Conservation (phyloP, 805 yeast genomes). For the Barnettozyma populi region DNA sequence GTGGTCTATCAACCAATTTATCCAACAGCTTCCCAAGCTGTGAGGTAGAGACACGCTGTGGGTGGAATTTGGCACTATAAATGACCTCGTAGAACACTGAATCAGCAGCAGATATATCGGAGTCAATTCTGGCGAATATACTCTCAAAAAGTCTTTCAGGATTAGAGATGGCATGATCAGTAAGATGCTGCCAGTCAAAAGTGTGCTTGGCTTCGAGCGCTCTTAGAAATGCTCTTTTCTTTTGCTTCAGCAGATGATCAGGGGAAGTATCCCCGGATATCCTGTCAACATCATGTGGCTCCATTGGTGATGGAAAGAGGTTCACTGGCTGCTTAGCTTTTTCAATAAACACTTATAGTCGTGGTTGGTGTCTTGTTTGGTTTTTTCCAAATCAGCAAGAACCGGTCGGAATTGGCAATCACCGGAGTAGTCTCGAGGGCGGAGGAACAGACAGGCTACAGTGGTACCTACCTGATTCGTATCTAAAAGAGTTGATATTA, state of each 20-base stretch:
- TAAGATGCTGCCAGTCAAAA: constrained; percentile 8
- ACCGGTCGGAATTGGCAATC: too few species aligned
- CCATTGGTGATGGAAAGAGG: not conserved
- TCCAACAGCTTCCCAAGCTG: constrained; percentile 15
- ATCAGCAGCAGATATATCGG: constrained; percentile 5
- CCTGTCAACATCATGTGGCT: not conserved
- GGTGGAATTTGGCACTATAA: constrained; percentile 15
- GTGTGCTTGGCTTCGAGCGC: not conserved
- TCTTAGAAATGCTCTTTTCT: not conserved
- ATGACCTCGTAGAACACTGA: constrained; percentile 21
- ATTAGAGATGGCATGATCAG: constrained; percentile 4
- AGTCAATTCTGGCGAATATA: constrained; percentile 1
- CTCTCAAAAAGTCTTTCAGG: not conserved
- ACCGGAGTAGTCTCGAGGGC: too few species aligned
- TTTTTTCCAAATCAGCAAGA: not conserved
- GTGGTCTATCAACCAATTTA: constrained; percentile 11
- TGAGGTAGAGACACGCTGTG: constrained; percentile 10
- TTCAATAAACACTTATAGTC: too few species aligned
- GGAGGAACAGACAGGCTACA: too few species aligned
- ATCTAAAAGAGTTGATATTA: too few species aligned
- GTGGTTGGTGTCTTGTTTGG: too few species aligned
- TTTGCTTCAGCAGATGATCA: not conserved
- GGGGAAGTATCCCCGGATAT: not conserved
- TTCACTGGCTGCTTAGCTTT: not conserved
- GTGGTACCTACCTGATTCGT: too few species aligned